Evolutionary conservation across 2,329 filamentous ascomycete genomes (phyloP).

Genomic region (Fonsecaea nubica): DNA sequence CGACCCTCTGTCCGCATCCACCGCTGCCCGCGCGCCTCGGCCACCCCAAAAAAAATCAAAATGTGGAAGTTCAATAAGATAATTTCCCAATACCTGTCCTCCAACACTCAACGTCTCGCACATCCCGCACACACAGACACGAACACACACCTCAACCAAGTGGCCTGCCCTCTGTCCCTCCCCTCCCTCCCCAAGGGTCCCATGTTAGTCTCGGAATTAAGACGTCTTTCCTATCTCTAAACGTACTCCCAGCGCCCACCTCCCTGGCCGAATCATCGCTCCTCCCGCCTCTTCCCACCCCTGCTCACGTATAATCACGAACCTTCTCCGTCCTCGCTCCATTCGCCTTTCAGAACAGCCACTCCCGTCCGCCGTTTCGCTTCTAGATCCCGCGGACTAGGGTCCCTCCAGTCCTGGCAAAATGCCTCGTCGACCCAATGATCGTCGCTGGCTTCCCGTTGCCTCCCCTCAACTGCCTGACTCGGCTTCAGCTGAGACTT

Average conservation of each 20-base stretch:
- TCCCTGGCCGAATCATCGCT: constrained; percentile 19
- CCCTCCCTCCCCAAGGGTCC: constrained; percentile 3
- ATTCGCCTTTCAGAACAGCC: constrained; percentile 30
- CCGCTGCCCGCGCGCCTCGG: constrained; percentile 7
- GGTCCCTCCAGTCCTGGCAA: constrained; percentile 29
- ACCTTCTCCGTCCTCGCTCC: constrained; percentile 34
- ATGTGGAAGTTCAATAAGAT: constrained; percentile 15
- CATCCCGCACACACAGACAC: background rate
- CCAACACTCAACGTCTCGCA: constrained; percentile 7
- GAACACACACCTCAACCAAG: background rate
- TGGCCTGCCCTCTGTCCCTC: background rate
- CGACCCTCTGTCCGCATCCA: constrained; percentile 18
- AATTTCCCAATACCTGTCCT: constrained; percentile 13
- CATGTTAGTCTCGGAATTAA: background rate
- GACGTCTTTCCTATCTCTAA: constrained; percentile 10
- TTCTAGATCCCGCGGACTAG: constrained; percentile 42
- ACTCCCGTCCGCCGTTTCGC: constrained; percentile 39
- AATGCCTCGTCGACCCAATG: constrained; percentile 33
- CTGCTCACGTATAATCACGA: constrained; percentile 33
- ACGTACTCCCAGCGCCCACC: background rate
- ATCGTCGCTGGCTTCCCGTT: constrained; percentile 32
- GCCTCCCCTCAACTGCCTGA: constrained; percentile 27
- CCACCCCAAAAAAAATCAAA: constrained; percentile 13
- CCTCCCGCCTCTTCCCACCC: constrained; percentile 25
- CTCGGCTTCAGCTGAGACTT: constrained; percentile 33